Evolutionary conservation across 805 yeast species (phyloP).

Genomic region (Kodamaea nitidulidarum): DNA sequence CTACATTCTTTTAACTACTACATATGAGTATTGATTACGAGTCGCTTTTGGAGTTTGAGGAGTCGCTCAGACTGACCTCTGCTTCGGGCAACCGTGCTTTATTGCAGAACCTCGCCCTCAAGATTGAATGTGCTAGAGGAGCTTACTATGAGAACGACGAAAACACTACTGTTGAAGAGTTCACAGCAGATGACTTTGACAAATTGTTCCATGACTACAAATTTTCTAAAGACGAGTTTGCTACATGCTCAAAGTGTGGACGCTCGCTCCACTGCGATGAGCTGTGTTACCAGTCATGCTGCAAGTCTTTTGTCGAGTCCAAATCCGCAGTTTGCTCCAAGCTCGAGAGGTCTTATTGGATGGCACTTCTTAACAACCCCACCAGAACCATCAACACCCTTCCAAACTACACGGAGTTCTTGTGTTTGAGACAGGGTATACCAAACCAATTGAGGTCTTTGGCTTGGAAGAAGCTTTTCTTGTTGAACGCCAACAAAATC

Average conservation of each 20-base stretch:
- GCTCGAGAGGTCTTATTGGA: slow-evolving; percentile 42
- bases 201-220: slow-evolving; percentile 17
- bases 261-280: slow-evolving; percentile 13
- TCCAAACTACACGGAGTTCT: slow-evolving; percentile 45
- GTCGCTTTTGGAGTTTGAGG: slow-evolving; percentile 33
- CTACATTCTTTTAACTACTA: background rate
- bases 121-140: slow-evolving; percentile 21
- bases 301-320: slow-evolving; percentile 19
- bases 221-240: slow-evolving; percentile 27
- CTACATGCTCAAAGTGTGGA: slow-evolving; percentile 31
- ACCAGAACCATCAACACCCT: slow-evolving; percentile 42
- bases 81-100: slow-evolving; percentile 16
- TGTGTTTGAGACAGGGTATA: slow-evolving; percentile 41
- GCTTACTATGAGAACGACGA: slow-evolving; percentile 12
- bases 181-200: slow-evolving; percentile 15
- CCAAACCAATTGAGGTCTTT: slow-evolving; percentile 41
- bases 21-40: slow-evolving; percentile 18
- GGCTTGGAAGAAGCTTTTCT: slow-evolving; percentile 42
- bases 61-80: slow-evolving; percentile 21
- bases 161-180: slow-evolving; percentile 10
- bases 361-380: slow-evolving; percentile 41
- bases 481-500: slow-evolving; percentile 27
- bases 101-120: slow-evolving; percentile 22
- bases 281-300: slow-evolving; percentile 18
- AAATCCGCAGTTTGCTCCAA: slow-evolving; percentile 15